A percentile compares a stretch with the other conserved stretches of the same genome.
phyloP scores from a whole-genome alignment of 176 grass and related monocot genomes.

The Aegilops sharonensis region DNA sequence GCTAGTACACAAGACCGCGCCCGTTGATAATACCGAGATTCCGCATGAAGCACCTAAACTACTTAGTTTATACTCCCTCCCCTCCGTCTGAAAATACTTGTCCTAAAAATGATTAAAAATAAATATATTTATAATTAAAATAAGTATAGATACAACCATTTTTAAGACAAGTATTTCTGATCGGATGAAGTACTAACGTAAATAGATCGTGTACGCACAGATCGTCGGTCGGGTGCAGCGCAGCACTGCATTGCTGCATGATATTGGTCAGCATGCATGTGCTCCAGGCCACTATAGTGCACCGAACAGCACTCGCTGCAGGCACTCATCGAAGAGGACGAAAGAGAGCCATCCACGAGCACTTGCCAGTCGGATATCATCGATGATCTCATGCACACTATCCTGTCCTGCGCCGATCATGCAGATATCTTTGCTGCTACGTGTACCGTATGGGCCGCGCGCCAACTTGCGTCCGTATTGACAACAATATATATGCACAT shows the following conservation, averaged over 20 bases:
- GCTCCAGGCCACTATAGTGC: background rate
- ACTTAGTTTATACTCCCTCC: background rate
- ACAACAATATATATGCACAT: too few relatives aligned
- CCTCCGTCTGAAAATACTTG: too few relatives aligned
- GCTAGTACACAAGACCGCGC: background rate
- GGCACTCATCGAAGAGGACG: background rate
- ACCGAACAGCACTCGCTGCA: background rate
- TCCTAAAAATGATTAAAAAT: too few relatives aligned
- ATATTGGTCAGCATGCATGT: conserved; percentile 11
- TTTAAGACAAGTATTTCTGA: too few relatives aligned
- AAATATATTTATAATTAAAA: too few relatives aligned
- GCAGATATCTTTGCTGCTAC: background rate
- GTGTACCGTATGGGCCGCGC: background rate
- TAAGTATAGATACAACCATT: too few relatives aligned
- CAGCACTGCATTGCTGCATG: background rate
- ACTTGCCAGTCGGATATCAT: background rate
- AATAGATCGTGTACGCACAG: background rate
- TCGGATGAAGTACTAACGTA: too few relatives aligned
- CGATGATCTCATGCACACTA: background rate
- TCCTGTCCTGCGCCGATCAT: background rate
- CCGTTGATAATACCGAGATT: background rate
- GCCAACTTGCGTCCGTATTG: too few relatives aligned
- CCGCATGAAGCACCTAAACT: background rate
- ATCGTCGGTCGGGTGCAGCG: background rate
- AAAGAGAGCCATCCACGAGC: background rate